phyloP scores from a whole-genome alignment of 148 eudicot genomes.

The Cornus controversa region DNA sequence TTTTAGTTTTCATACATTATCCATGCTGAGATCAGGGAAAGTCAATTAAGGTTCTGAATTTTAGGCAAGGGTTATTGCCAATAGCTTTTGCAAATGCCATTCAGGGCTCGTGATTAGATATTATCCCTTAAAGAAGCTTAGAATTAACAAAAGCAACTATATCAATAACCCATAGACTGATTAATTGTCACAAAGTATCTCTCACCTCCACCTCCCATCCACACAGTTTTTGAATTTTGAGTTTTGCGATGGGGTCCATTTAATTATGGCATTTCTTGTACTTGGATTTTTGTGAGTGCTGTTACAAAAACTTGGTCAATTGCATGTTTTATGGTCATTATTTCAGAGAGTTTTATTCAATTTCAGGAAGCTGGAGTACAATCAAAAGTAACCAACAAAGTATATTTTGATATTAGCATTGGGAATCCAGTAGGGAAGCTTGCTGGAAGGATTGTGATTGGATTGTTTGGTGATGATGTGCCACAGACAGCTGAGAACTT shows the following conservation, averaged over 20 bases:
- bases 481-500: slow-evolving; percentile 91
- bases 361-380: slow-evolving; percentile 59
- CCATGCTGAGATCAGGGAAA: neutral
- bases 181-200: neutral
- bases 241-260: neutral
- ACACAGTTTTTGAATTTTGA: neutral
- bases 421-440: slow-evolving; percentile 88
- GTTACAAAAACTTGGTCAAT: neutral
- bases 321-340: neutral
- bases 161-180: neutral
- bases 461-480: slow-evolving; percentile 89
- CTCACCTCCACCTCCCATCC: neutral
- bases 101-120: neutral
- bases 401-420: slow-evolving; percentile 79
- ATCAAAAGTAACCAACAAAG: slow-evolving; percentile 77
- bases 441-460: slow-evolving; percentile 91
- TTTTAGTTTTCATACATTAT: neutral
- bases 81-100: too few species aligned
- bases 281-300: neutral
- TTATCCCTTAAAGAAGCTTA: neutral
- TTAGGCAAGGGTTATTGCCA: too few species aligned
- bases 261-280: neutral
- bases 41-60: too few species aligned
- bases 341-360: neutral
- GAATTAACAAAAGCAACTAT: neutral